Percentiles rank a stretch among this genome's conserved stretches.
phyloP scores from a whole-genome alignment of 2,329 filamentous ascomycete species.

The Hyphodiscus sp. region DNA sequence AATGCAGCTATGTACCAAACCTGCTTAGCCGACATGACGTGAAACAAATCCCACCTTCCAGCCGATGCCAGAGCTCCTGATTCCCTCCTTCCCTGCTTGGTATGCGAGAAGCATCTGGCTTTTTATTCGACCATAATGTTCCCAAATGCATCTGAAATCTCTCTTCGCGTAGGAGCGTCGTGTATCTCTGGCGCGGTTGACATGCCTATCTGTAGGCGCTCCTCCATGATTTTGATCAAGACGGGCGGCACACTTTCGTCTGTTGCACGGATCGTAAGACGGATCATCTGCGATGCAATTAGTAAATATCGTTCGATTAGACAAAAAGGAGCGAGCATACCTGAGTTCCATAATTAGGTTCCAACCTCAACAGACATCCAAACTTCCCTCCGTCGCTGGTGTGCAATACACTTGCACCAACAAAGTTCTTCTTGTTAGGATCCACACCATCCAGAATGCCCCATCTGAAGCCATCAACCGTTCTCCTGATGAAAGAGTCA shows the following conservation, averaged over 20 bases:
- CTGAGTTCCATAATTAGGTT: conserved; percentile 88
- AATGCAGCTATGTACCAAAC: conserved; percentile 11
- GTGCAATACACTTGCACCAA: conserved; percentile 82
- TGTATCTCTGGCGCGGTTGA: conserved; percentile 19
- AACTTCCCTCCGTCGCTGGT: conserved; percentile 82
- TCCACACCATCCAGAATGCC: conserved; percentile 80
- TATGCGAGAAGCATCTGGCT: background rate
- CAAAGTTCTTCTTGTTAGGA: conserved; percentile 87
- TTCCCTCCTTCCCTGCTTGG: background rate
- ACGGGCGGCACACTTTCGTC: conserved; percentile 81
- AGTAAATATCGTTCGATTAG: background rate
- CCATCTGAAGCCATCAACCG: conserved; percentile 84
- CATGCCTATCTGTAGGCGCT: conserved; percentile 57
- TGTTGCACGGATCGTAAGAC: conserved; percentile 87
- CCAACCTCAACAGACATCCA: conserved; percentile 85
- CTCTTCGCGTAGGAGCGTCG: conserved; percentile 22
- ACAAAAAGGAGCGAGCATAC: conserved; percentile 46
- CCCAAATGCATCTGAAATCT: conserved; percentile 29
- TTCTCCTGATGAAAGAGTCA: conserved; percentile 62
- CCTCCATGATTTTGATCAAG: conserved; percentile 81
- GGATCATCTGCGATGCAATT: conserved; percentile 70
- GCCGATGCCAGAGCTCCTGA: background rate
- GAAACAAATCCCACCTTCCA: background rate
- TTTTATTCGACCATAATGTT: conserved; percentile 26
- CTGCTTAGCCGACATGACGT: background rate